Conservation (phyloP, 148 eudicot genomes). For the Dianthus caryophyllus region DNA sequence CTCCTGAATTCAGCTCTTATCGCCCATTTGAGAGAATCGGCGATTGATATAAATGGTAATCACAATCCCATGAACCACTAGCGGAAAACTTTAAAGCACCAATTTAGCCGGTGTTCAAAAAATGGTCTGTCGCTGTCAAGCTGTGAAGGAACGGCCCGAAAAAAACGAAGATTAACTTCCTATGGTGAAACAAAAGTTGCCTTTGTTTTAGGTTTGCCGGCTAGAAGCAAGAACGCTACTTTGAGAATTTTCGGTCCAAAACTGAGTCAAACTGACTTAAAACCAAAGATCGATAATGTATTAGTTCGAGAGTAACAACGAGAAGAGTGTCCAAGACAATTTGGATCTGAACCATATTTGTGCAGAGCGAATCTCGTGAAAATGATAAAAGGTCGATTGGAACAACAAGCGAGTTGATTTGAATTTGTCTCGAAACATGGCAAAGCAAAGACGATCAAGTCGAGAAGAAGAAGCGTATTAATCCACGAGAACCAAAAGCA, state of each 20-base stretch:
- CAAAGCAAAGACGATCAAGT: slow-evolving; percentile 3
- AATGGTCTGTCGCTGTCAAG: slow-evolving; percentile 20
- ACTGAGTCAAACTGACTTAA: slow-evolving; percentile 15
- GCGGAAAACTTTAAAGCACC: slow-evolving; percentile 31
- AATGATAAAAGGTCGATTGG: too few species aligned
- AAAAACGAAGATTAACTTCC: slow-evolving; percentile 30
- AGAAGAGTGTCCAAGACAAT: slow-evolving; percentile 14
- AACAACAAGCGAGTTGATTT: slow-evolving; percentile 19
- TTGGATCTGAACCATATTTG: not conserved
- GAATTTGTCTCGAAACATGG: slow-evolving; percentile 31
- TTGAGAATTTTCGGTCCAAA: slow-evolving; percentile 19
- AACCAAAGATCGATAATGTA: not conserved
- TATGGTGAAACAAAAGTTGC: slow-evolving; percentile 24
- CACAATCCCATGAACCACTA: slow-evolving; percentile 13
- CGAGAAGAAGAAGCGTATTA: slow-evolving; percentile 3
- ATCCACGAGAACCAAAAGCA: not conserved
- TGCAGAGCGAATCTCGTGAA: too few species aligned
- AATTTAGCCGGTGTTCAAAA: slow-evolving; percentile 32
- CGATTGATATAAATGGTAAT: not conserved
- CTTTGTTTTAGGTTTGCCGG: slow-evolving; percentile 31
- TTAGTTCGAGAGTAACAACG: slow-evolving; percentile 7
- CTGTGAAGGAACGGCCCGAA: slow-evolving; percentile 17
- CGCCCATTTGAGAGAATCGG: slow-evolving; percentile 12
- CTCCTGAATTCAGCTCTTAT: not conserved
- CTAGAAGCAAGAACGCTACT: slow-evolving; percentile 14